Evolutionary conservation across 2,329 filamentous ascomycete genomes (phyloP).

Genomic region (Colletotrichum liaoningense): DNA sequence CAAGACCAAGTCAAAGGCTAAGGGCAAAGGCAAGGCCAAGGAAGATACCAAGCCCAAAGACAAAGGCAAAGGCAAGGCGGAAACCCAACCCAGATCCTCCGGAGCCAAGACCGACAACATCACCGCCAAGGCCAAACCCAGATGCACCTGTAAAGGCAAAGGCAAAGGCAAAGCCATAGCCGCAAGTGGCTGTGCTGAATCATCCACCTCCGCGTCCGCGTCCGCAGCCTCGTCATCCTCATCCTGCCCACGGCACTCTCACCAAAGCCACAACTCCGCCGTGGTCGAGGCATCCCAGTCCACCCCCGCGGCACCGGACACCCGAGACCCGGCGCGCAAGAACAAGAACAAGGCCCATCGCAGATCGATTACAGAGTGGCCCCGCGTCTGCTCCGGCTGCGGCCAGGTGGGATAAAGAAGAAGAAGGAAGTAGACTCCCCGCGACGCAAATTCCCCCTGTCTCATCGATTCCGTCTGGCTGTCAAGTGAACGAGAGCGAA

Average conservation of each 20-base stretch:
- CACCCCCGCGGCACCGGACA: neutral
- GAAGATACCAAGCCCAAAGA: neutral
- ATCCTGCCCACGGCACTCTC: conserved; percentile 2
- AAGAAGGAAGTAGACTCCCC: neutral
- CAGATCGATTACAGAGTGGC: conserved; percentile 6
- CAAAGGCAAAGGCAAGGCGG: neutral
- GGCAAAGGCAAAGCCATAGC: neutral
- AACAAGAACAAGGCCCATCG: neutral
- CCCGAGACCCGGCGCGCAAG: neutral
- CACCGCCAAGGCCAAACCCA: neutral
- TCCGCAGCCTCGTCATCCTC: neutral
- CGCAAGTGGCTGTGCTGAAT: neutral
- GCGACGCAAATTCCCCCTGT: neutral
- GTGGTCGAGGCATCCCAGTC: conserved; percentile 6
- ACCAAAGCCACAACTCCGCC: neutral
- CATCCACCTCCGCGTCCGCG: neutral
- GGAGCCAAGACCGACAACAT: neutral
- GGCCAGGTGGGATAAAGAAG: neutral
- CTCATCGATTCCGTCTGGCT: too few species aligned
- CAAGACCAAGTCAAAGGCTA: neutral
- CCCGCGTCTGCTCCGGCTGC: conserved; percentile 14
- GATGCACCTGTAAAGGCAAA: neutral
- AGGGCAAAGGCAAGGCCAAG: neutral
- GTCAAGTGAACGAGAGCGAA: neutral
- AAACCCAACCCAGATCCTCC: too few species aligned